Evolutionary conservation across 1,139 yeast species (phyloP).

Genomic region (Arxiozyma telluris): DNA sequence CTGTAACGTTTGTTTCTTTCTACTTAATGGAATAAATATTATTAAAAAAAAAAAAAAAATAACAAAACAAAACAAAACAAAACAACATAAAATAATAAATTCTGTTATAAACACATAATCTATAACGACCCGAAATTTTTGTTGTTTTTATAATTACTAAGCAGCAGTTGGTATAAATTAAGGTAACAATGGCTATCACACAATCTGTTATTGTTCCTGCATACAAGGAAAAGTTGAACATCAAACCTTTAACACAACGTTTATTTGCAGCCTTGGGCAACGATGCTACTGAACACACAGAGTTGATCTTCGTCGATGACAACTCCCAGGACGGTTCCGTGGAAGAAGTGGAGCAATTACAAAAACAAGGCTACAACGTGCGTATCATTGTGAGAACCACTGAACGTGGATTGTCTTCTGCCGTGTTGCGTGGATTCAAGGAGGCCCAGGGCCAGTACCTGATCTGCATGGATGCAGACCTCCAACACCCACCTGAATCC

Average conservation of each 20-base stretch:
- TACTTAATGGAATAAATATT: too few relatives aligned
- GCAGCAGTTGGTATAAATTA: too few relatives aligned
- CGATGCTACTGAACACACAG: slow-evolving; percentile 34
- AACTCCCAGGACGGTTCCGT: slow-evolving; percentile 42
- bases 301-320: slow-evolving; percentile 40
- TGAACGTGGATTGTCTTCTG: slow-evolving; percentile 40
- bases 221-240: slow-evolving; percentile 39
- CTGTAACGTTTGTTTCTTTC: too few relatives aligned
- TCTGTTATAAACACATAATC: too few relatives aligned
- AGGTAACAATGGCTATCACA: slow-evolving; percentile 29
- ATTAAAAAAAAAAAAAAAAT: too few relatives aligned
- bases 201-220: slow-evolving; percentile 40
- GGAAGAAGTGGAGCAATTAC: slow-evolving; percentile 37
- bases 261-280: slow-evolving; percentile 39
- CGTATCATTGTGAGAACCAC: slow-evolving; percentile 38
- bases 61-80: too few relatives aligned
- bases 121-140: too few relatives aligned
- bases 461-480: slow-evolving; percentile 42
- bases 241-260: slow-evolving; percentile 38
- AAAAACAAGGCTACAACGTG: slow-evolving; percentile 38
- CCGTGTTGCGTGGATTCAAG: slow-evolving; percentile 38
- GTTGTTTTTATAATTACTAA: too few relatives aligned
- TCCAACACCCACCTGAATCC: slow-evolving; percentile 42
- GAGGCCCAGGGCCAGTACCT: slow-evolving; percentile 38
- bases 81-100: too few relatives aligned